Conservation (phyloP, 2,329 filamentous ascomycete species). For the Akanthomyces muscarius region DNA sequence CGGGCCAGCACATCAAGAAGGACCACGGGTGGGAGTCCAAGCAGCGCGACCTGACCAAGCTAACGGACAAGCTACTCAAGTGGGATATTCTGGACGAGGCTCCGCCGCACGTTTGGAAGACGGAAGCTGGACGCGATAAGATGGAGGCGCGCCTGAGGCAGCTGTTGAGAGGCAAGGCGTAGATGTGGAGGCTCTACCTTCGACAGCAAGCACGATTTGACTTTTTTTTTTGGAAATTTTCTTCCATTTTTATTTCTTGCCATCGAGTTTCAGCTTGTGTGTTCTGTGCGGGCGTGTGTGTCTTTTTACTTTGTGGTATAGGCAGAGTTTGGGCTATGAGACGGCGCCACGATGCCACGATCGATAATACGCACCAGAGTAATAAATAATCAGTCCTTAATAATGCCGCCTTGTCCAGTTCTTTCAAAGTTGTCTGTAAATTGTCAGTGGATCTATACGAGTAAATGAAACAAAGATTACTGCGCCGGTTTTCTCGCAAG, state of each 20-base stretch:
- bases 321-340: neutral
- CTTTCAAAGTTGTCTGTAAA: too few species aligned
- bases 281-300: neutral
- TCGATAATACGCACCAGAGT: neutral
- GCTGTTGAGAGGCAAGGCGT: slow-evolving; percentile 46
- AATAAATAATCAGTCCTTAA: neutral
- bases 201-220: neutral
- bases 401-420: neutral
- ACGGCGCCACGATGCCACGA: neutral
- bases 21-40: slow-evolving; percentile 74
- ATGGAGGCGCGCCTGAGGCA: slow-evolving; percentile 77
- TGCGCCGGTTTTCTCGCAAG: neutral
- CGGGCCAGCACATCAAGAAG: slow-evolving; percentile 63
- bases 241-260: neutral
- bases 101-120: slow-evolving; percentile 82
- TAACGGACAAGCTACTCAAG: slow-evolving; percentile 72
- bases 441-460: slow-evolving; percentile 3
- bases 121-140: slow-evolving; percentile 62
- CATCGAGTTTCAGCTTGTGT: neutral
- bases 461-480: neutral
- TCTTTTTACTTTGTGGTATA: neutral
- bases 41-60: slow-evolving; percentile 75
- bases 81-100: slow-evolving; percentile 88
- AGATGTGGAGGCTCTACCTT: neutral
- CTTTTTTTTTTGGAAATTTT: neutral